phyloP scores from a whole-genome alignment of 306 rosid species.

The Trifolium fragiferum region DNA sequence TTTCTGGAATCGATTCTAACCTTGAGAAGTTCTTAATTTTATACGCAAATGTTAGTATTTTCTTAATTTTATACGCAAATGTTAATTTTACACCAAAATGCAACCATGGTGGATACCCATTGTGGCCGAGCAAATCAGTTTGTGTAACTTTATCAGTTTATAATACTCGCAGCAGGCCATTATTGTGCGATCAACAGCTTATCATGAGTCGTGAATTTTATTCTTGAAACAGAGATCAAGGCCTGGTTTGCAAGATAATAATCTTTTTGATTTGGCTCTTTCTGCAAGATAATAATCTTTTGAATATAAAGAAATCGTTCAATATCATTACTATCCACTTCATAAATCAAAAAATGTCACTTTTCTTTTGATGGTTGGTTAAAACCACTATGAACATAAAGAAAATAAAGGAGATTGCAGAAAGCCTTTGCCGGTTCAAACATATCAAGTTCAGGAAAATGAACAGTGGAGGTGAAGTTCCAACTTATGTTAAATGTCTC shows the following conservation, averaged over 20 bases:
- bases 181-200: background rate
- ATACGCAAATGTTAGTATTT: too few relatives aligned
- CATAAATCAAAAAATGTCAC: background rate
- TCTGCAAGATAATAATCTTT: slow-evolving; percentile 1
- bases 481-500: background rate
- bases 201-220: slow-evolving; percentile 2
- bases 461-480: background rate
- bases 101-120: too few relatives aligned
- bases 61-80: too few relatives aligned
- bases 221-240: background rate
- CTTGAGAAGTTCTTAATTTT: too few relatives aligned
- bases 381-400: too few relatives aligned
- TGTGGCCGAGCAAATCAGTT: too few relatives aligned
- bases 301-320: slow-evolving; percentile 7
- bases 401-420: too few relatives aligned
- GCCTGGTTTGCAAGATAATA: background rate
- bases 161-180: background rate
- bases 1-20: too few relatives aligned
- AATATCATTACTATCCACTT: slow-evolving; percentile 2
- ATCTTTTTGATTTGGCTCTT: background rate
- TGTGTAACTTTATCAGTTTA: background rate
- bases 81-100: too few relatives aligned
- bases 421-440: too few relatives aligned
- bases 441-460: background rate
- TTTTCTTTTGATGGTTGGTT: background rate